Evolutionary conservation across 2,329 filamentous ascomycete genomes (phyloP).

Genomic region (Akanthomyces lecanii): DNA sequence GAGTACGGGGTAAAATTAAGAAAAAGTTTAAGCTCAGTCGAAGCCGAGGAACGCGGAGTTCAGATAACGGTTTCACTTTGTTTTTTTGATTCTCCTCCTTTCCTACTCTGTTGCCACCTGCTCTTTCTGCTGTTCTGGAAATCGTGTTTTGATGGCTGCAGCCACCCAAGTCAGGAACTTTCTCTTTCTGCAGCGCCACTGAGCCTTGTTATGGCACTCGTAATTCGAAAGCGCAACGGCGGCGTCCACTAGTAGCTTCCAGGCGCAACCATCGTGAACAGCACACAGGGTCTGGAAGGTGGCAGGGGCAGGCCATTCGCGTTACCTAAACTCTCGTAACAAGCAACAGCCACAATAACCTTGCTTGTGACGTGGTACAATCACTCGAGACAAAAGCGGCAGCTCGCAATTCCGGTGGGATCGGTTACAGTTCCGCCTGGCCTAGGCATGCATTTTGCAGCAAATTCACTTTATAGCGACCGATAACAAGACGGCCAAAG

Average conservation of each 20-base stretch:
- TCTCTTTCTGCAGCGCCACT: background rate
- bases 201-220: background rate
- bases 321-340: conserved; percentile 6
- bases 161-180: background rate
- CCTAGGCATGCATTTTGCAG: background rate
- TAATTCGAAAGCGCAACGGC: background rate
- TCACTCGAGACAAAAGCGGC: background rate
- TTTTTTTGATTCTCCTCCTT: background rate
- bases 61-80: conserved; percentile 1
- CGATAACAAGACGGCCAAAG: background rate
- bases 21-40: conserved; percentile 5
- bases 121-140: background rate
- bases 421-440: background rate
- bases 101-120: background rate
- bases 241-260: background rate
- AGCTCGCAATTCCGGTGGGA: background rate
- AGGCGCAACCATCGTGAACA: background rate
- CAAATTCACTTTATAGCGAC: background rate
- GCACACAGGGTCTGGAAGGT: background rate
- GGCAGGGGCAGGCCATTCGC: conserved; percentile 8
- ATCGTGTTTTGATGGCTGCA: background rate
- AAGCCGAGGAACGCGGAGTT: background rate
- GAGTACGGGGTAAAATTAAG: background rate
- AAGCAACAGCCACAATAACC: background rate
- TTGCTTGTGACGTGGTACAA: background rate